Evolutionary conservation across 179 eudicot species (phyloP).

Genomic region (Sideroxylon spinosum): DNA sequence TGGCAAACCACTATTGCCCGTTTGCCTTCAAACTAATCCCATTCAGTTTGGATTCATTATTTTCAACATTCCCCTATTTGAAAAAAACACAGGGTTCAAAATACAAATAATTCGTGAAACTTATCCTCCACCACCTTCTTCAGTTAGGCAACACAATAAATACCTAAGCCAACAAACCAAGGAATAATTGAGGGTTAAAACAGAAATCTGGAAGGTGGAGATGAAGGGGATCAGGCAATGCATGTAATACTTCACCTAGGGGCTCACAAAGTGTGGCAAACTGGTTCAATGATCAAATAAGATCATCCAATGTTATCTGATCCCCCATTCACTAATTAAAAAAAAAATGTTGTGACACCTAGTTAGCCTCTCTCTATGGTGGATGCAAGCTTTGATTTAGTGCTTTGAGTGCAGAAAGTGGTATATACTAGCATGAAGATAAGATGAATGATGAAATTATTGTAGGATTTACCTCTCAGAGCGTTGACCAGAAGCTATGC

Average conservation of each 20-base stretch:
- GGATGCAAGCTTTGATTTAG: neutral
- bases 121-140: neutral
- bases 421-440: neutral
- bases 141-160: neutral
- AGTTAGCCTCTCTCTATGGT: neutral
- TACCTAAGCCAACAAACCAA: neutral
- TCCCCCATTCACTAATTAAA: too few species aligned
- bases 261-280: neutral
- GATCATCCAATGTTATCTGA: slow-evolving; percentile 3
- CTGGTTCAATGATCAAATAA: neutral
- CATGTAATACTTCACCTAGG: neutral
- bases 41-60: neutral
- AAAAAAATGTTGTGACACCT: neutral
- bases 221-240: neutral
- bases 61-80: neutral
- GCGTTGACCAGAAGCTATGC: slow-evolving; percentile 78
- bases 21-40: neutral
- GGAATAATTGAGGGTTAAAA: neutral
- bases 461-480: slow-evolving; percentile 62
- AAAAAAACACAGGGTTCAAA: neutral
- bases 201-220: neutral
- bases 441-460: slow-evolving; percentile 4
- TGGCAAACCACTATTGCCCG: neutral
- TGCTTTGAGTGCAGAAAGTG: neutral
- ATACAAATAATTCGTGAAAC: neutral